Evolutionary conservation across 108 stramenopile genomes (phyloP).

Genomic region (Cyclotella baltica): DNA sequence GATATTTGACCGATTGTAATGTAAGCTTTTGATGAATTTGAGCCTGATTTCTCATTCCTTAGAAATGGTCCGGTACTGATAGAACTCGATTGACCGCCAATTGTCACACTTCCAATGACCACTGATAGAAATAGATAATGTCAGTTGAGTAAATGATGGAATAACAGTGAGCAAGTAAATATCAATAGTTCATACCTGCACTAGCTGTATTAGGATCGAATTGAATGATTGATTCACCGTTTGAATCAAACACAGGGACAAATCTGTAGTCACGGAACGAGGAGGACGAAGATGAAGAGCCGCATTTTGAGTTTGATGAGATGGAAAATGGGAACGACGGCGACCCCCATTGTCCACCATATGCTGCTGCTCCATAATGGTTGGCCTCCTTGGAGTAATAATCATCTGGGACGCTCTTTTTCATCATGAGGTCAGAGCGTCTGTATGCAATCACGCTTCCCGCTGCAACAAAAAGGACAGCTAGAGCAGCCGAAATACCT

Average conservation of each 20-base stretch:
- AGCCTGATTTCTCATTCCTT: conserved; percentile 21
- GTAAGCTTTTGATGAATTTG: conserved; percentile 12
- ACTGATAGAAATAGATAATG: conserved; percentile 15
- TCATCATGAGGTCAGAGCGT: neutral
- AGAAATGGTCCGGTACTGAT: conserved; percentile 32
- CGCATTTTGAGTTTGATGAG: conserved; percentile 18
- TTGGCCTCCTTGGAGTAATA: conserved; percentile 22
- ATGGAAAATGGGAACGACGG: conserved; percentile 16
- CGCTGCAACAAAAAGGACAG: conserved; percentile 3
- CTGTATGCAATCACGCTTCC: conserved; percentile 5
- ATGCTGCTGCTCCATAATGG: conserved; percentile 7
- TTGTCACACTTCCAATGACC: conserved; percentile 48
- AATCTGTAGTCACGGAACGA: conserved; percentile 46
- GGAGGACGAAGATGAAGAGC: conserved; percentile 38
- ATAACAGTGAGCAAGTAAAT: neutral
- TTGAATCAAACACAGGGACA: conserved; percentile 27
- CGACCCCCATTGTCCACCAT: conserved; percentile 3
- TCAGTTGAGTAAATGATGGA: neutral
- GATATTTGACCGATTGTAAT: conserved; percentile 16
- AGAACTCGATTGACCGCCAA: conserved; percentile 39
- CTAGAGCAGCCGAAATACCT: neutral
- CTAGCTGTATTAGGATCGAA: conserved; percentile 45
- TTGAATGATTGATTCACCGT: conserved; percentile 37
- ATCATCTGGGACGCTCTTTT: neutral
- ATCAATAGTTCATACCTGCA: neutral